Conservation (phyloP, 192 early-diverging fungal genomes). For the Linnemannia zychae region DNA sequence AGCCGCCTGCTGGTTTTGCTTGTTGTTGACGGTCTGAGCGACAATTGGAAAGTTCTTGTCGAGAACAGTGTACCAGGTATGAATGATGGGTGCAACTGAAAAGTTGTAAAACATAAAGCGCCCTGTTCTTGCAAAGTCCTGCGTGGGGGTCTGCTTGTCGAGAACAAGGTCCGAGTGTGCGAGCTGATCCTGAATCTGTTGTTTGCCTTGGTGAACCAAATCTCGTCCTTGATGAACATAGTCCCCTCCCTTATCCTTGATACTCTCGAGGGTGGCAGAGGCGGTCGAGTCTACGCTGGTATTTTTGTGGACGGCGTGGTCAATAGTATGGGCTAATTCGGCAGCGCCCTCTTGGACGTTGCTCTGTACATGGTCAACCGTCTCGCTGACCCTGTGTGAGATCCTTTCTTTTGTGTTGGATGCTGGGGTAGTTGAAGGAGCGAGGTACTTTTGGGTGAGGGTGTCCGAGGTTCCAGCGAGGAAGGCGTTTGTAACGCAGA, state of each 20-base stretch:
- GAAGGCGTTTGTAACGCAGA: slow-evolving; percentile 75
- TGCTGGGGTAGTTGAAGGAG: slow-evolving; percentile 25
- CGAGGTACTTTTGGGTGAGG: slow-evolving; percentile 67
- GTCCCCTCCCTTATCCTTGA: slow-evolving; percentile 12
- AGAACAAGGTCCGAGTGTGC: not conserved
- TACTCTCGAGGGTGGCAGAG: not conserved
- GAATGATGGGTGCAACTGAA: slow-evolving; percentile 74
- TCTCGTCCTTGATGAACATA: not conserved
- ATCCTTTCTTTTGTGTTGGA: slow-evolving; percentile 7
- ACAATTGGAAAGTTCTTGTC: slow-evolving; percentile 68
- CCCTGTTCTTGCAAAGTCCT: slow-evolving; percentile 63
- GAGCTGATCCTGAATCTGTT: slow-evolving; percentile 14
- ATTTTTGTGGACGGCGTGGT: not conserved
- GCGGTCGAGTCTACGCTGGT: slow-evolving; percentile 4
- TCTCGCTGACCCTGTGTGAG: not conserved
- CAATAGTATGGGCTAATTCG: not conserved
- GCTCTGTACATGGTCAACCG: not conserved
- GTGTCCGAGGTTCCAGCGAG: slow-evolving; percentile 75
- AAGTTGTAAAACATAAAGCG: slow-evolving; percentile 80
- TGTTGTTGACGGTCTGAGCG: not conserved
- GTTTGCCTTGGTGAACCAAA: not conserved
- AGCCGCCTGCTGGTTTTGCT: not conserved
- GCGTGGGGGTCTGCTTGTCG: not conserved
- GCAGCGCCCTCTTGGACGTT: slow-evolving; percentile 17
- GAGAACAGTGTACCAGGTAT: slow-evolving; percentile 78